A percentile compares a stretch with the other conserved stretches of the same genome.
phyloP scores from a whole-genome alignment of 164 flowering plant genomes.

The Nelumbo lutea region DNA sequence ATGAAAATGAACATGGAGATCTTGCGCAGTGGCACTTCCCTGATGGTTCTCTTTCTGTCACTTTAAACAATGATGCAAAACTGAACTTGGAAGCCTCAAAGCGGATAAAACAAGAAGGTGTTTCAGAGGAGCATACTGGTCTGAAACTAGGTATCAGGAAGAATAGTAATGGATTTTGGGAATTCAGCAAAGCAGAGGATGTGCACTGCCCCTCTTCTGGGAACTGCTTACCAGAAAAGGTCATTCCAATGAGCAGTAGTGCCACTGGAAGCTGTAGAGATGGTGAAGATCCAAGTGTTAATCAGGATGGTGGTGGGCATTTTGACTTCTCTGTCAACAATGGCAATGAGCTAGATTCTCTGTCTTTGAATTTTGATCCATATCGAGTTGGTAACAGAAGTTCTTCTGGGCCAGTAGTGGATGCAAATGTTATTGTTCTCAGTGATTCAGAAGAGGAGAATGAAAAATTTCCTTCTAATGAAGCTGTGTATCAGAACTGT shows the following conservation, averaged over 20 bases:
- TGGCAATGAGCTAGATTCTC: conserved; percentile 66
- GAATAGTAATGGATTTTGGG: conserved; percentile 72
- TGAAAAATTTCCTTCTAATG: conserved; percentile 42
- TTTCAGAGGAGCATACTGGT: conserved; percentile 53
- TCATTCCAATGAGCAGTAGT: conserved; percentile 77
- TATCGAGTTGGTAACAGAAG: conserved; percentile 37
- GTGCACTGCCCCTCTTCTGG: conserved; percentile 39
- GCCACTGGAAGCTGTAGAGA: conserved; percentile 84
- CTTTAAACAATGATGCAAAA: conserved; percentile 34
- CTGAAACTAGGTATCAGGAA: conserved; percentile 69
- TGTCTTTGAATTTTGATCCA: conserved; percentile 46
- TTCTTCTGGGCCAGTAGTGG: conserved; percentile 36
- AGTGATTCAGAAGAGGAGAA: conserved; percentile 94
- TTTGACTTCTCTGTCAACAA: conserved; percentile 55
- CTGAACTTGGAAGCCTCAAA: conserved; percentile 33
- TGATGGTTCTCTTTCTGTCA: conserved; percentile 56
- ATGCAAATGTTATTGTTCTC: conserved; percentile 74
- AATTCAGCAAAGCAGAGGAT: conserved; percentile 74
- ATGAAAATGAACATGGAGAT: conserved; percentile 59
- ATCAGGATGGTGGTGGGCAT: conserved; percentile 69
- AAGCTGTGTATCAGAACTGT: conserved; percentile 25
- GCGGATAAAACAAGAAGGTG: conserved; percentile 64
- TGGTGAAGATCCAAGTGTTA: conserved; percentile 84
- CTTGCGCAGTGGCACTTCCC: conserved; percentile 76
- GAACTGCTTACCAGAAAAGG: conserved; percentile 34